Evolutionary conservation across 805 yeast species (phyloP).

Genomic region (Ogataea glucozyma): DNA sequence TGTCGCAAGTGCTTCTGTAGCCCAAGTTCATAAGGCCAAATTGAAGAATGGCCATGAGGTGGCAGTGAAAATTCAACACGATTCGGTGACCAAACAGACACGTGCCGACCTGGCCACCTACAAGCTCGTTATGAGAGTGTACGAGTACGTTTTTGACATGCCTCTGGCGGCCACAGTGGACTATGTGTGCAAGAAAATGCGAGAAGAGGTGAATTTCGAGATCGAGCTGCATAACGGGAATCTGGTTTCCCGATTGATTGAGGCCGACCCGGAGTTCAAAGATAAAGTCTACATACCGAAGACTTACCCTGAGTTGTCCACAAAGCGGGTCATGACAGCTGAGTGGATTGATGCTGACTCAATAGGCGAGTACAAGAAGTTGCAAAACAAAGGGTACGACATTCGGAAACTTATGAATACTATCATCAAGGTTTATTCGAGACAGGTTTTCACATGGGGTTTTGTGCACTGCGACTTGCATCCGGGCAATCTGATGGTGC

Average conservation of each 20-base stretch:
- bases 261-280: slow-evolving; percentile 42
- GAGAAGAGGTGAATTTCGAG: slow-evolving; percentile 61
- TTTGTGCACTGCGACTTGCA: slow-evolving; percentile 76
- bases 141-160: slow-evolving; percentile 59
- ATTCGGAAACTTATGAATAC: slow-evolving; percentile 46
- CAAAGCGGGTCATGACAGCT: slow-evolving; percentile 54
- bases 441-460: slow-evolving; percentile 67
- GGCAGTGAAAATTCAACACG: slow-evolving; percentile 69
- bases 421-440: slow-evolving; percentile 52
- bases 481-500: slow-evolving; percentile 72
- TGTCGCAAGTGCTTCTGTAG: slow-evolving; percentile 74
- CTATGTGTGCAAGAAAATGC: slow-evolving; percentile 58
- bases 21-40: slow-evolving; percentile 63
- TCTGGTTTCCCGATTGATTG: slow-evolving; percentile 39
- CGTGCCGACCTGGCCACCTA: slow-evolving; percentile 63
- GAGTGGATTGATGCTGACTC: slow-evolving; percentile 81
- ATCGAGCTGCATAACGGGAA: slow-evolving; percentile 57
- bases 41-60: slow-evolving; percentile 51
- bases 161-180: slow-evolving; percentile 59
- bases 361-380: slow-evolving; percentile 45
- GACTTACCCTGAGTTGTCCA: slow-evolving; percentile 46
- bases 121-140: slow-evolving; percentile 49
- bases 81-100: slow-evolving; percentile 60
- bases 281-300: slow-evolving; percentile 56
- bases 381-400: slow-evolving; percentile 43